Conservation (phyloP, 2,329 filamentous ascomycete species). For the Teratosphaeria zuluensis region DNA sequence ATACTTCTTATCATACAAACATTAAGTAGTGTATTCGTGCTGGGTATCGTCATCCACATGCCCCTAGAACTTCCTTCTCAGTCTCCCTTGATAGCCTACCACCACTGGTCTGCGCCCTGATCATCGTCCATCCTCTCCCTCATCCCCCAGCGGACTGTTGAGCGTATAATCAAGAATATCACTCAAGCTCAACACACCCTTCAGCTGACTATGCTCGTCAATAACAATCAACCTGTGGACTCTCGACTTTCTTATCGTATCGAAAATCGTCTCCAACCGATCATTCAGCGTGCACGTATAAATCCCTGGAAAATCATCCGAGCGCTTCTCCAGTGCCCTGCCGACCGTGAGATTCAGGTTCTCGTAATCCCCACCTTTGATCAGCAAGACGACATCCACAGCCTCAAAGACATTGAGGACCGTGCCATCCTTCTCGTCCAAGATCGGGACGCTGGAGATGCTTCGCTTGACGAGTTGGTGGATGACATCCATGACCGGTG, state of each 20-base stretch:
- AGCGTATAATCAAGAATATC: slow-evolving; percentile 95
- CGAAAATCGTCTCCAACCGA: slow-evolving; percentile 88
- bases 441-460: slow-evolving; percentile 88
- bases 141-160: slow-evolving; percentile 25
- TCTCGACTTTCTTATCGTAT: slow-evolving; percentile 88
- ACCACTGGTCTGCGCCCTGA: too few relatives aligned
- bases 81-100: too few relatives aligned
- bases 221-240: slow-evolving; percentile 91
- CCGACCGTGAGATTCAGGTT: slow-evolving; percentile 79
- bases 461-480: slow-evolving; percentile 85
- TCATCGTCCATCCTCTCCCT: neutral
- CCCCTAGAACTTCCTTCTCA: too few relatives aligned
- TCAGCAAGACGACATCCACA: slow-evolving; percentile 91
- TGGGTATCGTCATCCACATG: neutral
- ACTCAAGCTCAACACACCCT: slow-evolving; percentile 83
- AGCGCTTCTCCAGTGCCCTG: slow-evolving; percentile 75
- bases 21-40: neutral
- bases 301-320: slow-evolving; percentile 89
- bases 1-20: neutral
- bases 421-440: slow-evolving; percentile 65
- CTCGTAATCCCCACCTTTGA: slow-evolving; percentile 88
- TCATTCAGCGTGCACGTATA: slow-evolving; percentile 92
- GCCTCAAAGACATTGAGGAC: slow-evolving; percentile 96
- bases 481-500: slow-evolving; percentile 86
- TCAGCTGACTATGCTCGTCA: slow-evolving; percentile 76